These are phyloP conservation scores for Neonectria ditissima DNA, from an alignment of 2,329 filamentous ascomycete species.

Conservation along the genomic window DNA sequence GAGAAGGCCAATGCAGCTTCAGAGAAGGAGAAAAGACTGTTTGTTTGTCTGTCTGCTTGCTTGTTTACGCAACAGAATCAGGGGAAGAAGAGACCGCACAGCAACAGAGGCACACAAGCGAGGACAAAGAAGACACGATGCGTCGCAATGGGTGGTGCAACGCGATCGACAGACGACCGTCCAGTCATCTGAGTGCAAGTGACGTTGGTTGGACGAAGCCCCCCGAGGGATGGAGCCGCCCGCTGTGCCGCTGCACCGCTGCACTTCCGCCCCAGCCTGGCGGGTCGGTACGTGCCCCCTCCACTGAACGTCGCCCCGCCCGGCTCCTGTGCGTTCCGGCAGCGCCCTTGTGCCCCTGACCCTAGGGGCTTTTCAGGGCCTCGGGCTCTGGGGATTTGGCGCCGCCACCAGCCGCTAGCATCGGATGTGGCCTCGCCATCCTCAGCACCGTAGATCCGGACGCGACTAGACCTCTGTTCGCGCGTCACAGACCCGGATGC, in stretches of 20 bases:
- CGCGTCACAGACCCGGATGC: background rate
- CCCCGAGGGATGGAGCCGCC: background rate
- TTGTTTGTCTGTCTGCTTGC: too few species aligned
- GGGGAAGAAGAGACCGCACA: background rate
- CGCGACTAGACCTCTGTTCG: background rate
- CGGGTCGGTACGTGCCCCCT: background rate
- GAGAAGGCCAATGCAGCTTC: background rate
- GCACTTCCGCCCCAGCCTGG: background rate
- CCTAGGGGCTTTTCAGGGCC: background rate
- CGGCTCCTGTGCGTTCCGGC: background rate
- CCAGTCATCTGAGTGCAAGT: constrained; percentile 35
- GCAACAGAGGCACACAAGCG: constrained; percentile 1
- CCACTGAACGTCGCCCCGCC: background rate
- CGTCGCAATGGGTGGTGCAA: constrained; percentile 39
- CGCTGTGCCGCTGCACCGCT: background rate
- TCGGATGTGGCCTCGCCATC: background rate
- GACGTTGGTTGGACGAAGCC: constrained; percentile 25
- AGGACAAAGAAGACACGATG: constrained; percentile 20
- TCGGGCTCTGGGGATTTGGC: background rate
- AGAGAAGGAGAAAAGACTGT: constrained; percentile 1
- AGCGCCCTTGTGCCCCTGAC: constrained; percentile 2
- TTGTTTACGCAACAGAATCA: background rate
- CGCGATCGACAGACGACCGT: constrained; percentile 35
- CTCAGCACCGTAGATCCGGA: background rate
- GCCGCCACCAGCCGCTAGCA: background rate